Evolutionary conservation across 768 basidiomycete genomes (phyloP).

Genomic region (Lyophyllum semitale): DNA sequence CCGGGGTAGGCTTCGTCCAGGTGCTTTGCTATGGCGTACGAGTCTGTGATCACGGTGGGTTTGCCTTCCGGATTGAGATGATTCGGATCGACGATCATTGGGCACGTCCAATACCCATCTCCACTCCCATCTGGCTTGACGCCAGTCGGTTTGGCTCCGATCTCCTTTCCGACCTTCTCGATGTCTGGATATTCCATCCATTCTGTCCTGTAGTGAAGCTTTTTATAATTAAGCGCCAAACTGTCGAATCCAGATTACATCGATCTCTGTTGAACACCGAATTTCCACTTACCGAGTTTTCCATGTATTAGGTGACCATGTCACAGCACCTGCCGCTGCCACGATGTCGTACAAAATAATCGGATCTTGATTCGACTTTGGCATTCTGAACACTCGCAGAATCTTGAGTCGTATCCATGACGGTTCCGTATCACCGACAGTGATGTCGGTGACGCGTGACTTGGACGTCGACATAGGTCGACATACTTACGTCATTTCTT

Average conservation of each 20-base stretch:
- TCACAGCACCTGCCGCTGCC: not conserved
- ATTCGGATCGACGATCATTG: conserved; percentile 15
- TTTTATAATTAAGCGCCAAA: conserved; percentile 22
- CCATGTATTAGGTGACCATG: conserved; percentile 19
- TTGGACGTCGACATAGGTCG: too few species aligned
- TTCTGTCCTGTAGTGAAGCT: conserved; percentile 34
- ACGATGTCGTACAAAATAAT: conserved; percentile 16
- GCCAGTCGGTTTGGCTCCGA: conserved; percentile 31
- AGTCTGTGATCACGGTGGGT: conserved; percentile 14
- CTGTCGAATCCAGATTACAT: not conserved
- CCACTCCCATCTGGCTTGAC: conserved; percentile 14
- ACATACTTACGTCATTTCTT: too few species aligned
- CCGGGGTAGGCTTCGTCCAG: conserved; percentile 20
- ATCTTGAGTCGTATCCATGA: too few species aligned
- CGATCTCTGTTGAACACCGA: not conserved
- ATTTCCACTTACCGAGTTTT: conserved; percentile 8
- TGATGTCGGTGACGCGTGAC: too few species aligned
- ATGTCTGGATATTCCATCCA: conserved; percentile 48
- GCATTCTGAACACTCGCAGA: too few species aligned
- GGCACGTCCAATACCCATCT: conserved; percentile 11
- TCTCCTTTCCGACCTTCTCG: conserved; percentile 27
- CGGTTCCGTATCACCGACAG: too few species aligned
- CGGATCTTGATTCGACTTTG: not conserved
- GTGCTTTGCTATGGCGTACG: conserved; percentile 16
- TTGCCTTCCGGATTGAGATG: conserved; percentile 10